Base-by-base conservation (phyloP, 2,329 filamentous ascomycete genomes). In the Clathrospora elynae region DNA sequence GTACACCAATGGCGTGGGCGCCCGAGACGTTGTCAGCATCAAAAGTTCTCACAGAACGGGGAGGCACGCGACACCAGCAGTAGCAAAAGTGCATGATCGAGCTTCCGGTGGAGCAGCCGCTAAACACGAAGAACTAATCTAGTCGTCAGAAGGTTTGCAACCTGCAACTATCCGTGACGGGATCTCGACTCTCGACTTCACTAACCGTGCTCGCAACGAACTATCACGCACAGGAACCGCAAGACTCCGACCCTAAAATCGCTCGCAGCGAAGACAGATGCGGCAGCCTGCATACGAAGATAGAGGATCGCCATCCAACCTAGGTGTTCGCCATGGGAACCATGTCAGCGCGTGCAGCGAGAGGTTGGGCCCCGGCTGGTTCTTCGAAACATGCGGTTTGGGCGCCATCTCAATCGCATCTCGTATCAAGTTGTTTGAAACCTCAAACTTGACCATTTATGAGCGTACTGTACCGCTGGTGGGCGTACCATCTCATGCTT, bases 11-110 rank as follows among this genome's bases (percentile, higher is more conserved):
- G 34, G 40, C 39, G 20, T 38, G 25, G 31, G 30, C 37, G 39
- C 34, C 30, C 51, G 56, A 60, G 37, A 63, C 59, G 38, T 19
- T 33, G 19, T 13, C 34, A 41, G 59, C 57, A 31, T 60, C 58
- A 63, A 34, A 47, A 20, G 37, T 53, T 57, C 58, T 61, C 55
- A 44, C 50, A 42, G 42, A 33, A 37, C 13, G 39, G 22, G 30
- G 29, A 32, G 28, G 40, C 49, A 42, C 49, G 32, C 42, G 40
- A 53, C 51, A 48, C 26, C 24, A 34, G 30, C 23, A 26, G 42
- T 33, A 32, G 14, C 25, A 39, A 36, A 37, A 24, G 29, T 20
- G 23, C 18, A 24, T 28, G 10, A 18, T 19, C 17, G 22, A 18
- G 19, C 5, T 6, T 20, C 18, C 18, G 34, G 23, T 31, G 32